These are phyloP conservation scores for Tillandsia fasciculata DNA, from an alignment of 176 grass and related monocot genomes.

Conservation along the genomic window DNA sequence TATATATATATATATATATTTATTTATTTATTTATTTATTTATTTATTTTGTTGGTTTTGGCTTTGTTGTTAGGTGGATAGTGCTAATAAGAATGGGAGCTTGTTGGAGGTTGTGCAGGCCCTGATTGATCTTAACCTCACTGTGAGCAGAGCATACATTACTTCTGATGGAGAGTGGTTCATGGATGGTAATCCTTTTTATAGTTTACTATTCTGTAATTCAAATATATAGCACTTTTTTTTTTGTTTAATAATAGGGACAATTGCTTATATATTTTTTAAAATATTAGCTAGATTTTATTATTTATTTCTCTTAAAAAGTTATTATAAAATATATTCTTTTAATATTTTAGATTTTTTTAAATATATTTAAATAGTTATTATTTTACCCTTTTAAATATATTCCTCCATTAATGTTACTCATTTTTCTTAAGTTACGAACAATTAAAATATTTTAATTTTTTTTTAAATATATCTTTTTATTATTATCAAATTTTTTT, in stretches of 20 bases:
- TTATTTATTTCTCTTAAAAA: too few relatives aligned
- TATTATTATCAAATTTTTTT: background rate
- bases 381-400: too few relatives aligned
- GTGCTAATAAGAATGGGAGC: constrained; percentile 39
- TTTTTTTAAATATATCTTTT: too few relatives aligned
- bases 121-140: constrained; percentile 36
- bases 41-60: constrained; percentile 5
- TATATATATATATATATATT: background rate
- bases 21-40: background rate
- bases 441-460: too few relatives aligned
- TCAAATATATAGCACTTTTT: background rate
- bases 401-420: too few relatives aligned
- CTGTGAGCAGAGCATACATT: constrained; percentile 42
- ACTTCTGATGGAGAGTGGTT: constrained; percentile 51
- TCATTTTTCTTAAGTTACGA: too few relatives aligned
- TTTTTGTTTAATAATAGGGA: too few relatives aligned
- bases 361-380: too few relatives aligned
- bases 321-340: too few relatives aligned
- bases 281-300: too few relatives aligned
- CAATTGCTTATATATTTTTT: too few relatives aligned
- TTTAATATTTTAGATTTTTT: too few relatives aligned
- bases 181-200: constrained; percentile 33
- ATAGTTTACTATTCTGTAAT: background rate
- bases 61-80: constrained; percentile 32
- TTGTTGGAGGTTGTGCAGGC: constrained; percentile 41